Base-by-base conservation (phyloP, 2,329 filamentous ascomycete species). In the Fusarium denticulatum region DNA sequence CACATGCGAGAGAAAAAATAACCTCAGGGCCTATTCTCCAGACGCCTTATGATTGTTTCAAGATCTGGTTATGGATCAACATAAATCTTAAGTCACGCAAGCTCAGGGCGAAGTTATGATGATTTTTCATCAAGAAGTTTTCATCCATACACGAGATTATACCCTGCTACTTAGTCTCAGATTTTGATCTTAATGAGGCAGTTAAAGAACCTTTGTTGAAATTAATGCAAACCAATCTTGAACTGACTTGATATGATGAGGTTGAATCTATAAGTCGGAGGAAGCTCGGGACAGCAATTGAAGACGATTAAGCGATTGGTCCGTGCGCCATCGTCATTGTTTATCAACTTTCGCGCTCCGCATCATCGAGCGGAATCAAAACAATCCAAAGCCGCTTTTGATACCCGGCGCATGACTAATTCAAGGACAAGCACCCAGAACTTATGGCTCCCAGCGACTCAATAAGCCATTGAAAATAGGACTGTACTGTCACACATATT, bases 271-370 rank as follows among this genome's bases (percentile, higher is more conserved):
- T 24, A 47, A 39, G 16, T 36, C 67, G 65, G 65, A 43, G 39
- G 50, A 69, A 69, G 58, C 50, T 69, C 65, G 67, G 67, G 30
- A 53, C 45, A 37, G 28, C 6, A 32, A 18, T 24, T 30, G 24
- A 53, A 30, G 37, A 39, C 18, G 26, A 65, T 58, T 53, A 47
- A 64, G 59, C n/a, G 37, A 34, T n/a, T 57, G 67, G 68, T 18
- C 67, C 50, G 68, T 71, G 68, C 68, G 24, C 40, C 13, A 50
- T 66, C 66, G 32, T 55, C 66, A 32, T 52, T 67, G 61, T 71
- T 70, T 71, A 71, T 66, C 22, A 36, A 46, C 67, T 50, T 49
- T 56, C 39, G 53, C 34, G 43, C 53, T 71, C 26, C 20, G 20
- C 43, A 61, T 47, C 34, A 15, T 66, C 28, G 26, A 49, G 34